Conservation (phyloP, 2,329 filamentous ascomycete genomes). For the Colletotrichum sp. region DNA sequence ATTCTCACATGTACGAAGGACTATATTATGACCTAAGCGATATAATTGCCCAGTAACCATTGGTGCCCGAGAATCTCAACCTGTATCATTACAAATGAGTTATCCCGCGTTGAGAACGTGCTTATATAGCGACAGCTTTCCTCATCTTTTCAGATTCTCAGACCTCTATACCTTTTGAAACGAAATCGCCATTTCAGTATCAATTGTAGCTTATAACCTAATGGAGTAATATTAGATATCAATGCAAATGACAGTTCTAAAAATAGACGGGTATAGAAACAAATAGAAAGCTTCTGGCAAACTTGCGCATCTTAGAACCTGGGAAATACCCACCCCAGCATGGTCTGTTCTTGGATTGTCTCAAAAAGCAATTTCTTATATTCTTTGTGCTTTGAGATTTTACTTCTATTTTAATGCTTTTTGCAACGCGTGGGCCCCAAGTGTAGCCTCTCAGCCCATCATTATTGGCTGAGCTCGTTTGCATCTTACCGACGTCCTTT, state of each 20-base stretch:
- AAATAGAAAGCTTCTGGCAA: not conserved
- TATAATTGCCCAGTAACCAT: no score
- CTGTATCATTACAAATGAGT: not conserved
- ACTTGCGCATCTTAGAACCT: not conserved
- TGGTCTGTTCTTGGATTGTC: not conserved
- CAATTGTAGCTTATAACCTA: not conserved
- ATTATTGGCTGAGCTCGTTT: not conserved
- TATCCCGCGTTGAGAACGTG: not conserved
- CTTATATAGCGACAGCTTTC: not conserved
- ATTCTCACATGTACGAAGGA: not conserved
- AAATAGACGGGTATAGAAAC: not conserved
- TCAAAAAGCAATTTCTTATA: not conserved
- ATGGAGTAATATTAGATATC: not conserved
- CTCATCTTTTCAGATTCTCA: not conserved
- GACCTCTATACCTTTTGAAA: not conserved
- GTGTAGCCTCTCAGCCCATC: not conserved
- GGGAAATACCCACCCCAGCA: not conserved
- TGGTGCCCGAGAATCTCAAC: not conserved
- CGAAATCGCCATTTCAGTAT: not conserved
- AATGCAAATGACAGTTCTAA: not conserved
- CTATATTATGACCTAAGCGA: not conserved
- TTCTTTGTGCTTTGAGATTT: not conserved
- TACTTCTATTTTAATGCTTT: not conserved
- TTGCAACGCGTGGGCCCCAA: not conserved
- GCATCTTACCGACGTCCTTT: not conserved